These are phyloP conservation scores for Xerocomellus intermedius DNA, from an alignment of 768 basidiomycete genomes.

Conservation along the genomic window DNA sequence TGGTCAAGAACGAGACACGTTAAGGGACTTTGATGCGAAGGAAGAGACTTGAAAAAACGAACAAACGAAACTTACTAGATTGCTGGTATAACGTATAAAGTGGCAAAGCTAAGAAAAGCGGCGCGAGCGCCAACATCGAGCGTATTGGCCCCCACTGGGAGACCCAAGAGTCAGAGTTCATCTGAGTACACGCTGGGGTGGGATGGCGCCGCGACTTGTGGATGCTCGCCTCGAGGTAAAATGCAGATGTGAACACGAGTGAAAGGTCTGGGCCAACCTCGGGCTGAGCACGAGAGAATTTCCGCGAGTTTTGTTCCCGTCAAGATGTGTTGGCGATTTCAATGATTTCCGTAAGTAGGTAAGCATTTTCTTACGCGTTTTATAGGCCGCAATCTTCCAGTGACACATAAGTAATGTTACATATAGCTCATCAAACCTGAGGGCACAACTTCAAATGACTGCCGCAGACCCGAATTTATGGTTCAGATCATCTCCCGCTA, in stretches of 20 bases:
- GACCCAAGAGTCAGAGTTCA: slow-evolving; percentile 1
- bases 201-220: background rate
- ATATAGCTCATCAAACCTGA: no score
- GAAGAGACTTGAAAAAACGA: background rate
- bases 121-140: slow-evolving; percentile 53
- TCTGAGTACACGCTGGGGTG: background rate
- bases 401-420: no score
- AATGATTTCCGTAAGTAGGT: no score
- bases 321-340: background rate
- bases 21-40: background rate
- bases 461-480: no score
- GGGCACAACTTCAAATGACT: no score
- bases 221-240: background rate
- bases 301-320: no score
- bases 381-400: no score
- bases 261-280: background rate
- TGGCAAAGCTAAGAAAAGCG: slow-evolving; percentile 52
- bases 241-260: background rate
- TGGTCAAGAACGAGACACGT: slow-evolving; percentile 24
- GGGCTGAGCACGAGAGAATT: no score
- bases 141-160: slow-evolving; percentile 55
- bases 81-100: slow-evolving; percentile 49
- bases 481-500: background rate
- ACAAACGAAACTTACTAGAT: slow-evolving; percentile 38
- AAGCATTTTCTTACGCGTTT: no score